Conservation (phyloP, 306 rosid species). For the Purshia tridentata region DNA sequence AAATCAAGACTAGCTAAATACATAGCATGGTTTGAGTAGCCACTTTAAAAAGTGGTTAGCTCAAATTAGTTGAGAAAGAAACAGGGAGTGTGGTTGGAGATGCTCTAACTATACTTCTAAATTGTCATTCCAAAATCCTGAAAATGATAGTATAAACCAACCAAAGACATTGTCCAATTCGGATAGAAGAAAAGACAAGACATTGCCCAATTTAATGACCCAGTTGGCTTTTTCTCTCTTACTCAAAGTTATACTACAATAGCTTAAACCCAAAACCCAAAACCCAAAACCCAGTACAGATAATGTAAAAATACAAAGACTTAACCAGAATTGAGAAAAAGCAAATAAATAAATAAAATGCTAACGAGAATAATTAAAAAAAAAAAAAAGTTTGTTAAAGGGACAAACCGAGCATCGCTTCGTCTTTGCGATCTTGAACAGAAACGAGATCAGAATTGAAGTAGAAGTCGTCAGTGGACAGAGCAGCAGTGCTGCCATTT, state of each 20-base stretch:
- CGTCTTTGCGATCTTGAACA: conserved; percentile 70
- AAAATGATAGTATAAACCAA: no score
- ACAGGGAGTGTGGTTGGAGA: no score
- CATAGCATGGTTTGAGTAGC: no score
- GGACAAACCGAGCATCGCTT: conserved; percentile 68
- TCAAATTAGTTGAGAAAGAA: no score
- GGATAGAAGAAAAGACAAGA: no score
- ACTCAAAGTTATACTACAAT: not conserved
- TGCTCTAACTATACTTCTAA: no score
- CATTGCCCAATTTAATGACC: not conserved
- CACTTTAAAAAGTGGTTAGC: no score
- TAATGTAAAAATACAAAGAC: not conserved
- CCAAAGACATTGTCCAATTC: no score
- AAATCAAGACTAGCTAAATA: no score
- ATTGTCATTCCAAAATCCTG: no score
- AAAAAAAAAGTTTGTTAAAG: not conserved
- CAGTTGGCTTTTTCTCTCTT: not conserved
- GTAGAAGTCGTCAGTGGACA: conserved; percentile 62
- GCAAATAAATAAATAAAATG: no score
- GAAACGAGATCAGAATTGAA: conserved; percentile 62
- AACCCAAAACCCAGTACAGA: not conserved
- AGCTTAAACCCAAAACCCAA: not conserved
- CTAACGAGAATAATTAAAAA: not conserved
- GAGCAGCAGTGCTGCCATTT: conserved; percentile 31
- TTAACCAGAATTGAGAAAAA: not conserved